Evolutionary conservation across 2,329 filamentous ascomycete genomes (phyloP).

Genomic region (Tolypocladium guangdongense): DNA sequence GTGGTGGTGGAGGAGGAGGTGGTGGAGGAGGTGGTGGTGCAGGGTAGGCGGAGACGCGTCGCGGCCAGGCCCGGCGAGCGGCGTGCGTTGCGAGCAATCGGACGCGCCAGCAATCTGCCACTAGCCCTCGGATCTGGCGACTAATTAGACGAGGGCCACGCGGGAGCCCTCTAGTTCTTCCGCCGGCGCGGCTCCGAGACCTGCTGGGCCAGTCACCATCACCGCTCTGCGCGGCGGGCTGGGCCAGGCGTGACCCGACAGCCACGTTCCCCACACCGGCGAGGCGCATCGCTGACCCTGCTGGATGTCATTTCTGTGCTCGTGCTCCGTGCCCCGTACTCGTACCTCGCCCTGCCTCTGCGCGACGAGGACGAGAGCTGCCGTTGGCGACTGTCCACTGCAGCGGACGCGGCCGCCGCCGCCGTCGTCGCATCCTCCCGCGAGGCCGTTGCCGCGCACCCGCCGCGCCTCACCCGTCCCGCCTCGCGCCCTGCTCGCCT

Average conservation of each 20-base stretch:
- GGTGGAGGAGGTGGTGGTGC: background rate
- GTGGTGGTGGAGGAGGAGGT: no score
- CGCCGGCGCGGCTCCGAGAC: background rate
- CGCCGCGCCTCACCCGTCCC: no score
- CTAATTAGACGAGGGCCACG: background rate
- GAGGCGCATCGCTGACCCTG: background rate
- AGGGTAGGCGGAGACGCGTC: no score
- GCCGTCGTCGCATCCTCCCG: no score
- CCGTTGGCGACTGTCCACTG: no score
- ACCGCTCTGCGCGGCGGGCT: background rate
- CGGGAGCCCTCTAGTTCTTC: background rate
- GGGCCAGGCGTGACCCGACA: background rate
- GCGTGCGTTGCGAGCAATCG: background rate
- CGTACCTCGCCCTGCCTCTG: no score
- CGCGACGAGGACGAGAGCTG: no score
- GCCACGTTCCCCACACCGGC: constrained; percentile 2
- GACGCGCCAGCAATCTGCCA: background rate
- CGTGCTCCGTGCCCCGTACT: no score
- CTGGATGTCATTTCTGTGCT: no score
- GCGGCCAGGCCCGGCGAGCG: no score
- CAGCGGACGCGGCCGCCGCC: no score
- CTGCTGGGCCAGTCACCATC: background rate
- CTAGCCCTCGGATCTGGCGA: background rate
- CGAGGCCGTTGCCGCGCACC: no score
- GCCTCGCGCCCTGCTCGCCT: background rate